Base-by-base conservation (phyloP, 352 stramenopile species). In the Globisporangium paddicum region DNA sequence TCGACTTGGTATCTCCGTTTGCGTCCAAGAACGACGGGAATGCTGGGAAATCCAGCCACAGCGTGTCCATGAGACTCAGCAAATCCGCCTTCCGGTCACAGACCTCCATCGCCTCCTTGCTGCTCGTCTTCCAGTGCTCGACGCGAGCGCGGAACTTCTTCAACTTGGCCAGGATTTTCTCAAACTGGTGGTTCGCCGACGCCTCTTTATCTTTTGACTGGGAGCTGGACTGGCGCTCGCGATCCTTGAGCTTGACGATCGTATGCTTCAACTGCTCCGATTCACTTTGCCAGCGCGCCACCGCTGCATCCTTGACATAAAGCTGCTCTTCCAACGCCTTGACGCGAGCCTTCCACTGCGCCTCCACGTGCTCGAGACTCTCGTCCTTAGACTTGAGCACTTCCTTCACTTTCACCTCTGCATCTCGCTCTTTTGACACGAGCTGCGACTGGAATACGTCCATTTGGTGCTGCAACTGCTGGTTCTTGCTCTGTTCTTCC, bases 401-500 rank as follows among this genome's bases (percentile, higher is more conserved):
- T 23, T 64, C 54, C 8, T 56, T 44, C 7, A 56, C 55, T n/a
- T 58, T 76, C 9, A 25, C 55, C 18, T 55, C 64, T 8, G 60
- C 28, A 1, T 80, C 55, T 3, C 44, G 62, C 21, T 79, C 55
- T 52, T 75, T 70, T 2, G 56, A 32, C 32, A 62, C 30, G 14
- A 86, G 54, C 45, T 77, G 72, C 3, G 65, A 45, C 55, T 89
- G 64, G 30, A 78, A 53, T 10, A 44, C 51, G 30, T 79, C 65
- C 8, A 89, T 25, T 52, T 72, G 67, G 10, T 68, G 71, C 51
- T 78, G 69, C 11, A 89, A 59, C 9, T 80, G 71, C 57, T 89
- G 78, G 26, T 65, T 82, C 53, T 86, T 89, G 38, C 65, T 66
- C 52, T 93, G 78, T 30, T 89, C 80, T 16, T 87, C 70, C 5